Base-by-base conservation (phyloP, 2,329 filamentous ascomycete species). In the Fonsecaea pugnacius region DNA sequence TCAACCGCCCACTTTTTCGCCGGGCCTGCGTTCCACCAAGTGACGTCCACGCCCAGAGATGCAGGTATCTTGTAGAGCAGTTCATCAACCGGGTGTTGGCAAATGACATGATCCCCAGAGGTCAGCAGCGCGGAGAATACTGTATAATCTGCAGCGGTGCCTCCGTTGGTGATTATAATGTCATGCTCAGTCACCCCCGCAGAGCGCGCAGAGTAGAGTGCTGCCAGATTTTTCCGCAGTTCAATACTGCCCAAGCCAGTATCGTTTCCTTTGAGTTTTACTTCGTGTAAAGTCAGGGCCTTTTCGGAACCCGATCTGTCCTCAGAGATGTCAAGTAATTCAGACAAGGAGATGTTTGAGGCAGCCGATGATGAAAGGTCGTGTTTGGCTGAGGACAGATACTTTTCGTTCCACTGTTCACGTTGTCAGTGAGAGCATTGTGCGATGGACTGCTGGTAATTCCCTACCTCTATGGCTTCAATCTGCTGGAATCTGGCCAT, bases 11-110 rank as follows among this genome's bases (percentile, higher is more conserved):
- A 95, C 16, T 84, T 82, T 55, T 91, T 83, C 24, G 86, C 80
- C 43, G 85, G 82, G 55, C 82, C 83, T 8, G 91, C 82, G 73
- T 85, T 87, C 92, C 92, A 96, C 10, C 94, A 75, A 48, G 87
- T 87, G 16, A 96, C 89, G 64, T 91, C 85, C 0, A 91, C 91
- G 0, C 92, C 91, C 4, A 96, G 78, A 40, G 87, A 89, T 69
- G 83, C 82, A 0, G 92, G 91, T 0, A 96, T 85, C 9, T 87
- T 81, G 73, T 94, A 95, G 1, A 96, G 83, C 71, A 95, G 91
- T 75, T 95, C 91, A 72, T 95, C 96, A 0, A 91, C 94, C 12
- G 92, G 92, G 73, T 92, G 91, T 63, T 95, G 90, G 72, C 91
- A 95, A 64, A 96, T 84, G 53, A 94, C 89, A 81, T 96, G 92